Evolutionary conservation across 768 basidiomycete species (phyloP), one percentile per base, ranked within the genome.

Genomic region (Antrodiella citrinella): DNA sequence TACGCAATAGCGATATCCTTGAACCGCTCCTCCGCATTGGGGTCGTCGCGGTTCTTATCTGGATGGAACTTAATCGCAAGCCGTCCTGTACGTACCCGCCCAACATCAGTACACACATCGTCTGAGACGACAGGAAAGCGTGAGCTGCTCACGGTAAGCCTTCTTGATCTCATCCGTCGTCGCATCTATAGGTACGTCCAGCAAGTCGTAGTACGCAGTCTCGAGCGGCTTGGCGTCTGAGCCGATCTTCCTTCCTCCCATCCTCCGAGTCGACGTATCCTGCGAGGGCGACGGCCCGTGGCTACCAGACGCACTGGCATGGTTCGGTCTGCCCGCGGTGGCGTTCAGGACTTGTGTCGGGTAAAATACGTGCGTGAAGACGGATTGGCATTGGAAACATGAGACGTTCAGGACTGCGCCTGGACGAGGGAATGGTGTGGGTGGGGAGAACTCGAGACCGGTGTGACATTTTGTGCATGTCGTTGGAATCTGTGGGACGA

Each of bases 51-150:
- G 62, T 94, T 92, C 74, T 93, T 93, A 76, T 93, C 91, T 0
- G 91, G 91, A 64, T 92, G 91, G 59, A 85, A 82, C 65, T 91
- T 91, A 67, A 95, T 92, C 2, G 91, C 91, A 46, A 91, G 73
- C 4, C 85, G 79, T 41, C 87, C 85, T 89, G 51, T 25, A 19
- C 38, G 12, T 44, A 4, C 20, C 42, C 25, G 25, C 13, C 26
- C n/a, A 12, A 39, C 4, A 42, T 25, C 24, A 3, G 38, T n/a
- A 48, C 22, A 24, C 20, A 39, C 4, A 38, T n/a, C 12, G 4
- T 18, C 4, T 25, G 47, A 5, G 18, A n/a, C 12, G 47, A 30
- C 39, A 30, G 19, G 23, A 19, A 40, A 15, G 25, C 3, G 0
- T n/a, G 49, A 23, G 7, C 5, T 18, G 30, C 78, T 53, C 60